phyloP scores from a whole-genome alignment of 768 basidiomycete species.

The Phylloporus sp. region DNA sequence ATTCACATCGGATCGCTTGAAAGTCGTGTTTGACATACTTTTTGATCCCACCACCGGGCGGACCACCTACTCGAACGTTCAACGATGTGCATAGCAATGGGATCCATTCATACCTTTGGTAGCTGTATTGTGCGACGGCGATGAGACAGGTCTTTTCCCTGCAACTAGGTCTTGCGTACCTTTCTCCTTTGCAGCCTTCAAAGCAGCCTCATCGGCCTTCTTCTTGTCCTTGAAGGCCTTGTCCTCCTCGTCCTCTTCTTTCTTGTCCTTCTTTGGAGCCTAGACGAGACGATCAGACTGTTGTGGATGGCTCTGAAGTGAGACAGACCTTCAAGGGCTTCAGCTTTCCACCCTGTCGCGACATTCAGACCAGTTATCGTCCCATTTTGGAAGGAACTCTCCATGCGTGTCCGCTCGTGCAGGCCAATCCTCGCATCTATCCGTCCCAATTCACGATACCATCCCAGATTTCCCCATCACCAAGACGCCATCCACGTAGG shows the following conservation, averaged over 20 bases:
- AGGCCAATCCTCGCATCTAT: neutral
- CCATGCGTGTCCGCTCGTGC: neutral
- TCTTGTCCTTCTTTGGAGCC: slow-evolving; percentile 82
- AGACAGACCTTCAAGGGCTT: slow-evolving; percentile 75
- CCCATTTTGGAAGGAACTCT: slow-evolving; percentile 4
- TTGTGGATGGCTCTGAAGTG: neutral
- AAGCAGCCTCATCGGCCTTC: slow-evolving; percentile 67
- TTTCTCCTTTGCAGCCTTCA: slow-evolving; percentile 69
- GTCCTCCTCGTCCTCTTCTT: slow-evolving; percentile 67
- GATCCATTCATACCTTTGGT: slow-evolving; percentile 24
- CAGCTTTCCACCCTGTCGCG: slow-evolving; percentile 76
- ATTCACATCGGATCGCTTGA: slow-evolving; percentile 1
- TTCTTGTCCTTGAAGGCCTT: slow-evolving; percentile 69
- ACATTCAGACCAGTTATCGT: slow-evolving; percentile 16
- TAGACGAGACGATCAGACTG: slow-evolving; percentile 24
- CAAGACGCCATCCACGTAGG: slow-evolving; percentile 6
- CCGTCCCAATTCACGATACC: neutral
- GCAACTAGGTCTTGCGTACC: slow-evolving; percentile 39
- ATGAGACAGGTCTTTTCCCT: neutral
- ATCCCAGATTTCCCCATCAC: neutral
- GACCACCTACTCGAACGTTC: slow-evolving; percentile 46
- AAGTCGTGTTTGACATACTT: slow-evolving; percentile 53
- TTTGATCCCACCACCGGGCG: slow-evolving; percentile 75
- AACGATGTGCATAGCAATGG: slow-evolving; percentile 1
- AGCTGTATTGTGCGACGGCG: slow-evolving; percentile 15